Conservation (phyloP, 1,139 yeast species). For the Kluyveromyces sp. region DNA sequence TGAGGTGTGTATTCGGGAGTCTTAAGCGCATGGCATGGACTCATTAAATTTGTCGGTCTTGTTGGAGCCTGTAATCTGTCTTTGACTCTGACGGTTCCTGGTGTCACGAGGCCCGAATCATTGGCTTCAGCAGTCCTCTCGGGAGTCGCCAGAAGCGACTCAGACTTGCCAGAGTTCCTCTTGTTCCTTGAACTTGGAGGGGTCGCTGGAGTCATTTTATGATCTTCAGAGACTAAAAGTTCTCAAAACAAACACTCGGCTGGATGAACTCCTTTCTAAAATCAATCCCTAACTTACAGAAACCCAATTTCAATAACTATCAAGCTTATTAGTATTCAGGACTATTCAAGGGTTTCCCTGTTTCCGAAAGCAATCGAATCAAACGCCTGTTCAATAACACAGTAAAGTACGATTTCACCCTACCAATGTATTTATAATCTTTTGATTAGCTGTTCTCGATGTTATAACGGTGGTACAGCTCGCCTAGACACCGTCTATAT, state of each 20-base stretch:
- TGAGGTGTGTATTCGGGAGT: slow-evolving; percentile 30
- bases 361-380: neutral
- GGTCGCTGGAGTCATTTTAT: slow-evolving; percentile 26
- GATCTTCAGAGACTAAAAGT: too few species aligned
- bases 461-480: too few species aligned
- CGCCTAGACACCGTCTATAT: neutral
- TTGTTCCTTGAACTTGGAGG: slow-evolving; percentile 28
- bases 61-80: slow-evolving; percentile 4
- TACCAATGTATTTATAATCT: too few species aligned
- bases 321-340: too few species aligned
- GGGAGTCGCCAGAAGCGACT: slow-evolving; percentile 15
- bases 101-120: slow-evolving; percentile 24
- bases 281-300: too few species aligned
- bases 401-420: too few species aligned
- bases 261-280: too few species aligned
- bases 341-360: neutral
- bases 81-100: slow-evolving; percentile 19
- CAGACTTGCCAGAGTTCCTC: slow-evolving; percentile 5
- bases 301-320: too few species aligned
- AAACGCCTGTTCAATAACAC: neutral
- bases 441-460: too few species aligned
- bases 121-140: slow-evolving; percentile 9
- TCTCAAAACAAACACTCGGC: too few species aligned
- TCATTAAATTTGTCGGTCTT: slow-evolving; percentile 3
- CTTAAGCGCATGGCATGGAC: slow-evolving; percentile 12